A percentile compares a stretch with the other conserved stretches of the same genome.
Conservation (phyloP, 164 flowering plant genomes). For the Vitis rotundifolia region DNA sequence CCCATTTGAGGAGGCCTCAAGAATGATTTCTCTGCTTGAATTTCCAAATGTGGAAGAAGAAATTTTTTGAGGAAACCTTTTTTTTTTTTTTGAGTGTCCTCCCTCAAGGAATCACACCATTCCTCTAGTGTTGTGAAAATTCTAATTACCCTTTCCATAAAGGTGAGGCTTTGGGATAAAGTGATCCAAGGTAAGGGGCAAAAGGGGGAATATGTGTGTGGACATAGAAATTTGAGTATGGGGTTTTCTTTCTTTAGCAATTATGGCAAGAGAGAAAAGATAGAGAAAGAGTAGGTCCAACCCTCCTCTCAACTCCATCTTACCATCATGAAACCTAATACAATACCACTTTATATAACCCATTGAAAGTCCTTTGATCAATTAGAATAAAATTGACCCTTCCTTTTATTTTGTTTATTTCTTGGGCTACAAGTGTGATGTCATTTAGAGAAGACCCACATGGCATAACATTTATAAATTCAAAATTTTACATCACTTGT, state of each 20-base stretch:
- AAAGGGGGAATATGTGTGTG: not conserved
- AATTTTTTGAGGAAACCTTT: no score
- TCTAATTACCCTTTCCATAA: no score
- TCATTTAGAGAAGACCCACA: not conserved
- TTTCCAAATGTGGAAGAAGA: no score
- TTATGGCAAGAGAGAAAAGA: conserved; percentile 13
- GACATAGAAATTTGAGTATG: not conserved
- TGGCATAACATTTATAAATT: no score
- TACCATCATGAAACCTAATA: conserved; percentile 11
- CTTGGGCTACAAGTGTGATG: not conserved
- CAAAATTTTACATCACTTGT: no score
- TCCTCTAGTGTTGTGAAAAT: no score
- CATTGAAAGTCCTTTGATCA: conserved; percentile 17
- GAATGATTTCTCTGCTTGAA: no score
- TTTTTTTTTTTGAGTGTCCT: no score
- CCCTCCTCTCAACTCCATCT: conserved; percentile 15
- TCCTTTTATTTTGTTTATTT: not conserved
- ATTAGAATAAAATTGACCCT: conserved; percentile 13
- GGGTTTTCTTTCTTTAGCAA: conserved; percentile 1
- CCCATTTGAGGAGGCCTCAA: no score
- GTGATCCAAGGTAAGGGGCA: not conserved
- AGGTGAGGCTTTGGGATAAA: not conserved
- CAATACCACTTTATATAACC: not conserved
- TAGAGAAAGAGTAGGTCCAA: conserved; percentile 13
- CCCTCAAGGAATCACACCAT: no score